Conservation (phyloP, 441 rosid genomes). For the Theobroma grandiflorum region DNA sequence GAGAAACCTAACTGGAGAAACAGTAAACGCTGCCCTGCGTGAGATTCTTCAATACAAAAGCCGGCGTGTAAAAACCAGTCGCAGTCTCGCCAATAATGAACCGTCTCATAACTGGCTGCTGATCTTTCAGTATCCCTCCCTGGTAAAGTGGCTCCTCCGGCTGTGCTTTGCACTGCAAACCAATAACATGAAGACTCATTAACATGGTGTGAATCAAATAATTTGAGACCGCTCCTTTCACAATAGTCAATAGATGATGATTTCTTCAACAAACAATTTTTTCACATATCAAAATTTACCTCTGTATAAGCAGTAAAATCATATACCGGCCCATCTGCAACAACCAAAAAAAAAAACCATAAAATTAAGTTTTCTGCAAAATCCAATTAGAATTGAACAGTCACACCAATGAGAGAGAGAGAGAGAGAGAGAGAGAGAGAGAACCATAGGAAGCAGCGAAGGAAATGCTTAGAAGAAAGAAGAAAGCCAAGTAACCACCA, state of each 20-base stretch:
- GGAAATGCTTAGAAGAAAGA: constrained; percentile 33
- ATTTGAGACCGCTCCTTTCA: not conserved
- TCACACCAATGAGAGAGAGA: constrained; percentile 11
- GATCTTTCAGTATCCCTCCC: constrained; percentile 73
- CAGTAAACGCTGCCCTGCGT: constrained; percentile 58
- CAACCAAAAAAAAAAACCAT: constrained; percentile 3
- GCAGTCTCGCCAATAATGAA: constrained; percentile 18
- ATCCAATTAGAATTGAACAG: not conserved
- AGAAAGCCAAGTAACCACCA: constrained; percentile 33
- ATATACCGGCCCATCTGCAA: constrained; percentile 62
- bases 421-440: constrained; percentile 25
- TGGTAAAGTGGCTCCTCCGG: constrained; percentile 70
- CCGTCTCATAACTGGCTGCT: constrained; percentile 19
- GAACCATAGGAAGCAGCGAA: constrained; percentile 49
- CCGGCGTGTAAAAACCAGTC: constrained; percentile 45
- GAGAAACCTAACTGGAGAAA: constrained; percentile 67
- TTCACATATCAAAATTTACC: constrained; percentile 42
- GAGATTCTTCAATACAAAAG: constrained; percentile 64
- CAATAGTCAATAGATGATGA: not conserved
- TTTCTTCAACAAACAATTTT: constrained; percentile 3
- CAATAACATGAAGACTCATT: not conserved
- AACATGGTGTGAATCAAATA: not conserved
- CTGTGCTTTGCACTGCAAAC: constrained; percentile 62
- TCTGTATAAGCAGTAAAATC: constrained; percentile 73
- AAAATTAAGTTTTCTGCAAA: not conserved